Base-by-base conservation (phyloP, 2,329 filamentous ascomycete species). In the Myriosclerotinia scirpicola region DNA sequence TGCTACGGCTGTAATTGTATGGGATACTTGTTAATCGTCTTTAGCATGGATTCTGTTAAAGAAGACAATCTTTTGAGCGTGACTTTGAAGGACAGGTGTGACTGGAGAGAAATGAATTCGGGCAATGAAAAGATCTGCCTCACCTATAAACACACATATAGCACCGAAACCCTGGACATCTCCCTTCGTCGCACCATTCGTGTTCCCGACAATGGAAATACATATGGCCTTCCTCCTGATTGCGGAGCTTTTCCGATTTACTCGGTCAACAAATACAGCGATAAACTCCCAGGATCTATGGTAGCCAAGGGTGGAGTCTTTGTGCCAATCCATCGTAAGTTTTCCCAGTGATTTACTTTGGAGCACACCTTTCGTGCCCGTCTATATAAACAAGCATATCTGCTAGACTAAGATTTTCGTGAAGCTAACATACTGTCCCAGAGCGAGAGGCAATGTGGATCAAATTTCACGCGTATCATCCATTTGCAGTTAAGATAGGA, bases 381-480 rank as follows among this genome's bases (percentile, higher is more conserved):
- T 53, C 14, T 6, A 34, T 53, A 53, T 30, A 34, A 1, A 20
- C 15, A 17, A 5, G 15, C 22, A 26, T 22, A 14, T 52, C 50
- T 8, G 15, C 9, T 30, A 8, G 26, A 34, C 5, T 2, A 6
- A 15, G 3, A 34, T 2, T 6, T 52, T 11, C 12, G 14, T 22
- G 22, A 30, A 15, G 22, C 48, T 30, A 52, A 52, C 5, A 26
- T 42, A 2, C 15, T 38, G 1, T 26, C n/a, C 15, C 30, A 72
- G 74, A 80, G 66, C 75, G 74, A 12, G 80, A 81, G 64, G 80
- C 80, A 0, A 78, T 80, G 78, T 81, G 79, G 78, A 79, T 82
- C 56, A 66, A 73, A 0, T 79, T 81, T 69, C 26, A 58, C 0
- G 67, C 71, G 1, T 3, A 3, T 0, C 34, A 62, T 9, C 7